These are phyloP conservation scores for Noccaea caerulescens DNA, from an alignment of 345 rosid genomes.

Conservation along the genomic window DNA sequence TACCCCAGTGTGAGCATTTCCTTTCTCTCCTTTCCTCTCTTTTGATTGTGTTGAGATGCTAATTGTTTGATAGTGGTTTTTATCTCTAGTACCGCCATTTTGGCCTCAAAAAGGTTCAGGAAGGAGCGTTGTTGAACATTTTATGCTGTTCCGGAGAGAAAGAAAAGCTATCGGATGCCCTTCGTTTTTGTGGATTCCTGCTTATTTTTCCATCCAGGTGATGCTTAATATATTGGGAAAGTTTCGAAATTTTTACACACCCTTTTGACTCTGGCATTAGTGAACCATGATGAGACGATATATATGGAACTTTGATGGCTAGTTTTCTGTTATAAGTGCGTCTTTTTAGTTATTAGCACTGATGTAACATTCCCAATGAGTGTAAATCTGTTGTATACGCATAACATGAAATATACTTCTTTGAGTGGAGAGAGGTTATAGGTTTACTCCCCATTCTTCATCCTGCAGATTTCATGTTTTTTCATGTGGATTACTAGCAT, in stretches of 20 bases:
- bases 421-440: constrained; percentile 10
- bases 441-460: constrained; percentile 34
- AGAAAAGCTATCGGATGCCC: constrained; percentile 77
- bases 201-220: constrained; percentile 74
- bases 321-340: not conserved
- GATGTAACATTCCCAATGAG: constrained; percentile 3
- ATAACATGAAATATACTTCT: not conserved
- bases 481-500: constrained; percentile 49
- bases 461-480: constrained; percentile 71
- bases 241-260: not conserved
- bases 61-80: constrained; percentile 32
- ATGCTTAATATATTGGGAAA: constrained; percentile 7
- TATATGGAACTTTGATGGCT: constrained; percentile 6
- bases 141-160: constrained; percentile 54
- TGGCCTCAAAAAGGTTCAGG: constrained; percentile 84
- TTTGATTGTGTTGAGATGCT: constrained; percentile 7
- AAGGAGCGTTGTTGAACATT: constrained; percentile 66
- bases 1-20: constrained; percentile 68
- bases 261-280: not conserved
- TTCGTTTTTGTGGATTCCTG: constrained; percentile 69
- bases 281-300: not conserved
- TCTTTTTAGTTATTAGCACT: not conserved
- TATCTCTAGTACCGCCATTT: constrained; percentile 74
- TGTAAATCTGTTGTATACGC: not conserved
- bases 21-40: not conserved